Base-by-base conservation (phyloP, 78 protist species). In the Pigoraptor vietnamica region DNA sequence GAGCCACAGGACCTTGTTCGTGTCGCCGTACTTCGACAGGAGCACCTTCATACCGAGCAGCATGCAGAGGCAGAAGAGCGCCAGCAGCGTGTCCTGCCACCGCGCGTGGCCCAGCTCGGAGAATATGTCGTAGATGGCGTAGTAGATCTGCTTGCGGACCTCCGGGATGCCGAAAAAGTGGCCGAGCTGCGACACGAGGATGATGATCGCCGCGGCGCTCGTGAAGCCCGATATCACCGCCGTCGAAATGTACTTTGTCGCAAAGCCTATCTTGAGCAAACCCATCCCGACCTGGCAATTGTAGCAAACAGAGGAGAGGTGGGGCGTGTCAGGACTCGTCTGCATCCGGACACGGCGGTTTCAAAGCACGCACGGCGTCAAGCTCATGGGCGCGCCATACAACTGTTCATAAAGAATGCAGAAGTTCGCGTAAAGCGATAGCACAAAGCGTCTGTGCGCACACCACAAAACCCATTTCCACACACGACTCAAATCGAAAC, bases 141-240 rank as follows among this genome's bases (percentile, higher is more conserved):
- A 2, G 19, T 37, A 40, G 48, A 32, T 23, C 35, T 1, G 2
- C 56, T 0, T 2, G 56, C 25, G 56, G 29, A 1, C 24, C 35
- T 39, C 67, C 25, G 33, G 24, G 32, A 39, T 23, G 40, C 79
- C 35, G 23, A n/a, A 88, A n/a, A 89, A 29, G 86, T 40, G 48
- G 90, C 37, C 39, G 6, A 88, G 2, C 0, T 39, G 79, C 37
- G 23, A 10, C 6, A 36, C 14, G 14, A 29, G 90, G 23, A 89
- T 89, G 83, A 37, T 48, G 86, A 89, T 67, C 86, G 87, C 83
- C 2, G 91, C 91, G 34, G 91, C 35, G 39, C 81, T 25, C 37
- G 86, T 67, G 39, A 89, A 89, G 40, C 91, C 91, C 2, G 35
- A n/a, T 32, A 89, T 67, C 40, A 89, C 91, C 23, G 91, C 81